These are phyloP conservation scores for Schizopora paradoxa DNA, from an alignment of 1,284 basidiomycete genomes.

Conservation along the genomic window DNA sequence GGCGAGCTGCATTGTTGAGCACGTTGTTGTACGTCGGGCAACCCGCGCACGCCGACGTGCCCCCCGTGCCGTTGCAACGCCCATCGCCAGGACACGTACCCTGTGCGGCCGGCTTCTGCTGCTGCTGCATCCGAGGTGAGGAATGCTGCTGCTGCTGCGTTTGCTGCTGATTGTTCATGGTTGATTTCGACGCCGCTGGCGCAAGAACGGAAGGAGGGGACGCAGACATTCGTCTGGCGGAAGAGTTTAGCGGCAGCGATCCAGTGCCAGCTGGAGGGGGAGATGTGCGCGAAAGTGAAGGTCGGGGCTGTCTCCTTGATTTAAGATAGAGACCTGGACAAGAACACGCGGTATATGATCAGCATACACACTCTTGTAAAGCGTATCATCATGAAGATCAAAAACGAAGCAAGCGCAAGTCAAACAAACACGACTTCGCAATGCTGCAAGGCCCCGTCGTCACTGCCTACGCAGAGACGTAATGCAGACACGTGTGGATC, in stretches of 20 bases:
- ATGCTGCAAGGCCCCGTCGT: slow-evolving; percentile 22
- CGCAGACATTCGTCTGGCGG: slow-evolving; percentile 15
- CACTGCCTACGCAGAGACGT: slow-evolving; percentile 23
- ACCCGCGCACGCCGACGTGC: slow-evolving; percentile 83
- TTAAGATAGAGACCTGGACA: slow-evolving; percentile 62
- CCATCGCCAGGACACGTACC: slow-evolving; percentile 95
- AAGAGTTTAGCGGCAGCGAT: slow-evolving; percentile 25
- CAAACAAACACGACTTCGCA: slow-evolving; percentile 6
- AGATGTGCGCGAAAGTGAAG: slow-evolving; percentile 39
- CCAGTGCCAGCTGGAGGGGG: slow-evolving; percentile 31
- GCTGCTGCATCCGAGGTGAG: slow-evolving; percentile 30
- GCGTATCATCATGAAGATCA: slow-evolving; percentile 21
- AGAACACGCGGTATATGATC: slow-evolving; percentile 20
- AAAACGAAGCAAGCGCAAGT: slow-evolving; percentile 15
- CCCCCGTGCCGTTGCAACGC: slow-evolving; percentile 91
- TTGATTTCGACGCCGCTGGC: slow-evolving; percentile 19
- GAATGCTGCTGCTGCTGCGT: slow-evolving; percentile 22
- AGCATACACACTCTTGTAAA: slow-evolving; percentile 15
- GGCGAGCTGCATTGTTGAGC: slow-evolving; percentile 38
- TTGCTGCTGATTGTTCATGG: slow-evolving; percentile 28
- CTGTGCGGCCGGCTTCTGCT: slow-evolving; percentile 30
- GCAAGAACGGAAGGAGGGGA: slow-evolving; percentile 9
- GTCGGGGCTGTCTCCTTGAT: slow-evolving; percentile 55
- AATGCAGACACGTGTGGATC: slow-evolving; percentile 27
- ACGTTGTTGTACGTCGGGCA: slow-evolving; percentile 94